Evolutionary conservation across 2,329 filamentous ascomycete species (phyloP), one percentile per base, ranked within the genome.

Genomic region (Biscogniauxia marginata): DNA sequence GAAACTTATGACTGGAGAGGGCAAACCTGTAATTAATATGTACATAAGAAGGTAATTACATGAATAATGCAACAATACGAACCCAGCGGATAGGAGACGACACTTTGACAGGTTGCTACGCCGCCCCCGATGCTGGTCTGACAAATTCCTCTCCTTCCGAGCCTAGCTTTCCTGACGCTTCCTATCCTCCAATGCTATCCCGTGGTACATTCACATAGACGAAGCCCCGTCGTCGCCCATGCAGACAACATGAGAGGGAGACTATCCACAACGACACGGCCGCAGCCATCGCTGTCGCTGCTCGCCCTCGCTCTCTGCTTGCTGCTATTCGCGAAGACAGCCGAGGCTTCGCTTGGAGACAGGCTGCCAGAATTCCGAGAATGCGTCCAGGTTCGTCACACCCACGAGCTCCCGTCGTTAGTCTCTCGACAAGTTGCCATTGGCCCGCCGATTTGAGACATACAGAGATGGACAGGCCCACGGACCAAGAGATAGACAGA

Each of bases 351-450:
- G 4, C 67, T 86, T 49, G 95, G 95, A 63, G 95, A 99, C 73
- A 83, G 85, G 54, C 79, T 96, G 57, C 91, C 91, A 18, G 92
- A 96, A 68, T 99, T 99, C 72, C 83, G 81, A 70, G 81, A 92
- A 73, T 99, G 95, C 72, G 84, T 98, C 52, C 76, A 91, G 79
- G 93, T 96, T 78, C 62, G 77, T 73, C 45, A 52, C 45, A 18
- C 47, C 50, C 30, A 45, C 39, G 46, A 11, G 43, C 2, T 11
- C 5, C 7, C 43, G 16, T n/a, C n/a, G n/a, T n/a, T n/a, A n/a
- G n/a, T n/a, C n/a, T n/a, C n/a, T n/a, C n/a, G n/a, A n/a, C n/a
- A n/a, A n/a, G n/a, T n/a, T n/a, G n/a, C n/a, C n/a, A n/a, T n/a
- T n/a, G n/a, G n/a, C n/a, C n/a, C n/a, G n/a, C n/a, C n/a, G n/a